A percentile compares a stretch with the other conserved stretches of the same genome.
Evolutionary conservation across 2,329 filamentous ascomycete genomes (phyloP).

Genomic region (Rhinocladiella mackenziei): DNA sequence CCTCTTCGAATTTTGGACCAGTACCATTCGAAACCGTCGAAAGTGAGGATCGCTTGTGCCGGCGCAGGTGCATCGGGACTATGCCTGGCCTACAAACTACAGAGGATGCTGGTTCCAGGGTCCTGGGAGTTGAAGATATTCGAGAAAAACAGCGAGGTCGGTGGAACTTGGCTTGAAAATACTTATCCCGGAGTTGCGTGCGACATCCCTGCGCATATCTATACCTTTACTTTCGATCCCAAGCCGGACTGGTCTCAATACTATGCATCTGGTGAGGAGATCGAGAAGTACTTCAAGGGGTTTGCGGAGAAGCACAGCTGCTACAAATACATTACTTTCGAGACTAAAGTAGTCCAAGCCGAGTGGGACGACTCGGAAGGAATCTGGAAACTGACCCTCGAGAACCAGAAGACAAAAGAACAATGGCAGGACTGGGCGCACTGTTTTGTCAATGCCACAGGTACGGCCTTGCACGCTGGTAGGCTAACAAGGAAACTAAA

Average conservation of each 20-base stretch:
- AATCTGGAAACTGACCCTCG: slow-evolving; percentile 24
- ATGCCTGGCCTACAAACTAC: too few species aligned
- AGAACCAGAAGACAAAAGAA: background rate
- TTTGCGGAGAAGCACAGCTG: slow-evolving; percentile 33
- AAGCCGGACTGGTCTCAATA: slow-evolving; percentile 21
- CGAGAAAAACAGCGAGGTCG: slow-evolving; percentile 30
- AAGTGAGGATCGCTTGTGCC: too few species aligned
- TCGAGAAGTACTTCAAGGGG: slow-evolving; percentile 15
- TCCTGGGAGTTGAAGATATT: too few species aligned
- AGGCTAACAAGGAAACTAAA: too few species aligned
- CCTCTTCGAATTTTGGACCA: too few species aligned
- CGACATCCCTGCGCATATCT: slow-evolving; percentile 22
- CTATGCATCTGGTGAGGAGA: slow-evolving; percentile 18
- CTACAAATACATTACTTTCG: slow-evolving; percentile 56
- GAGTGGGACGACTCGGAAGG: slow-evolving; percentile 48
- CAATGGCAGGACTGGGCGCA: too few species aligned
- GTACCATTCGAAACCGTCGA: too few species aligned
- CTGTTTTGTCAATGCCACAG: slow-evolving; percentile 2
- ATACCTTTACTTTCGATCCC: slow-evolving; percentile 22
- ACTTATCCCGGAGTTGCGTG: slow-evolving; percentile 19
- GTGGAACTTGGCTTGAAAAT: slow-evolving; percentile 33
- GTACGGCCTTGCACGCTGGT: too few species aligned
- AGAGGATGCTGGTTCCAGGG: too few species aligned
- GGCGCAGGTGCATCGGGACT: too few species aligned
- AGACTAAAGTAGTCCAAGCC: slow-evolving; percentile 50